Evolutionary conservation across 192 early-diverging fungal genomes (phyloP).

Genomic region (Ambispora gerdemannii): DNA sequence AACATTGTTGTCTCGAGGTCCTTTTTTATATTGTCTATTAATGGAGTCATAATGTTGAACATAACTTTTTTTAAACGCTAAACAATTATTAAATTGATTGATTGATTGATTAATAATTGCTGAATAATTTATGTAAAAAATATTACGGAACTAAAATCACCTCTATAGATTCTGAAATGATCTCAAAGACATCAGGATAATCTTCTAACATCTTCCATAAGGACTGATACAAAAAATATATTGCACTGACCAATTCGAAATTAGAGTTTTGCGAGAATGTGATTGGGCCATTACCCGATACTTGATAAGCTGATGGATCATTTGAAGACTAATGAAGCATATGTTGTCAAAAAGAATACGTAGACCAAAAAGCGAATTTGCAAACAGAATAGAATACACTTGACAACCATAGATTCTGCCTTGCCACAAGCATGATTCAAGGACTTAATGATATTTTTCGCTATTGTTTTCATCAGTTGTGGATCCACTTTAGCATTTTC

Average conservation of each 20-base stretch:
- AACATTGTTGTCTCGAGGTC: constrained; percentile 55
- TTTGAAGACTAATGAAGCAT: constrained; percentile 23
- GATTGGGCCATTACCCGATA: constrained; percentile 39
- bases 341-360: not conserved
- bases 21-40: constrained; percentile 48
- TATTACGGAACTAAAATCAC: constrained; percentile 36
- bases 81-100: constrained; percentile 17
- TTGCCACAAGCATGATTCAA: constrained; percentile 58
- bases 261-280: constrained; percentile 48
- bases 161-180: constrained; percentile 48
- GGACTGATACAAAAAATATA: constrained; percentile 60
- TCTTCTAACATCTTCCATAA: constrained; percentile 60
- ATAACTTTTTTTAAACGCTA: constrained; percentile 52
- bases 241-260: constrained; percentile 58
- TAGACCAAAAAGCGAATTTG: not conserved
- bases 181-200: constrained; percentile 51
- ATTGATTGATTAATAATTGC: not conserved
- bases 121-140: constrained; percentile 30
- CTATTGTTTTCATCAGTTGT: constrained; percentile 45
- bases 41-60: constrained; percentile 51
- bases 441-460: constrained; percentile 56
- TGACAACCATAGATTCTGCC: constrained; percentile 51
- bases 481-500: constrained; percentile 64
- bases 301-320: constrained; percentile 42
- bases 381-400: not conserved